A percentile compares a stretch with the other conserved stretches of the same genome.
phyloP scores from a whole-genome alignment of 768 basidiomycete species.

The Collybia mongolica region DNA sequence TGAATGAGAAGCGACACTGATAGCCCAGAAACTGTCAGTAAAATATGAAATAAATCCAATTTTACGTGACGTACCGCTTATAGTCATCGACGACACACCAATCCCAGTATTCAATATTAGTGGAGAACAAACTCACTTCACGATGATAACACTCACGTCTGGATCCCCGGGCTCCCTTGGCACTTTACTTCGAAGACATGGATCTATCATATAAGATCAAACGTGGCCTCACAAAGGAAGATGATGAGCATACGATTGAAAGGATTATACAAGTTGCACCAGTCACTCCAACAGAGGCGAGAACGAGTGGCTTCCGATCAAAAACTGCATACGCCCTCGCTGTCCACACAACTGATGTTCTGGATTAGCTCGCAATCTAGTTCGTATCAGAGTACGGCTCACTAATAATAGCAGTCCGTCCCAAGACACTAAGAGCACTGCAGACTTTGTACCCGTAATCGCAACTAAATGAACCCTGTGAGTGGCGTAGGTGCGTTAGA shows the following conservation, averaged over 20 bases:
- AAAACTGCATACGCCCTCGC: conserved; percentile 22
- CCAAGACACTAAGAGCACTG: conserved; percentile 26
- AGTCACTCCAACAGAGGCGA: conserved; percentile 15
- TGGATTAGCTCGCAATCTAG: not conserved
- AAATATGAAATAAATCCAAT: too few species aligned
- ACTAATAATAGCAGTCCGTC: conserved; percentile 27
- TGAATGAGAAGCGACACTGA: not conserved
- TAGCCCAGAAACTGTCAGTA: too few species aligned
- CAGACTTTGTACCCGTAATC: conserved; percentile 23
- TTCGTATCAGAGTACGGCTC: not conserved
- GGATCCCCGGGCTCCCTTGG: not conserved
- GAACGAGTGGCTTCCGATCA: conserved; percentile 13
- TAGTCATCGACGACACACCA: not conserved
- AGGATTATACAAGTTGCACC: conserved; percentile 19
- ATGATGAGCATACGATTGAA: conserved; percentile 17
- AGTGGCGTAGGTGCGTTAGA: not conserved
- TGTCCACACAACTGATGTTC: conserved; percentile 14
- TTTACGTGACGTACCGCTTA: too few species aligned
- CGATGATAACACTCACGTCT: not conserved
- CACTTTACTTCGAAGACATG: not conserved
- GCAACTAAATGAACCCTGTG: conserved; percentile 16
- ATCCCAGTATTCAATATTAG: not conserved
- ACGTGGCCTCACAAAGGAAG: not conserved
- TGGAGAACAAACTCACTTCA: not conserved
- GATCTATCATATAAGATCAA: not conserved